These are phyloP conservation scores for Xylona heveae DNA, from an alignment of 495 filamentous ascomycete species.

Conservation along the genomic window DNA sequence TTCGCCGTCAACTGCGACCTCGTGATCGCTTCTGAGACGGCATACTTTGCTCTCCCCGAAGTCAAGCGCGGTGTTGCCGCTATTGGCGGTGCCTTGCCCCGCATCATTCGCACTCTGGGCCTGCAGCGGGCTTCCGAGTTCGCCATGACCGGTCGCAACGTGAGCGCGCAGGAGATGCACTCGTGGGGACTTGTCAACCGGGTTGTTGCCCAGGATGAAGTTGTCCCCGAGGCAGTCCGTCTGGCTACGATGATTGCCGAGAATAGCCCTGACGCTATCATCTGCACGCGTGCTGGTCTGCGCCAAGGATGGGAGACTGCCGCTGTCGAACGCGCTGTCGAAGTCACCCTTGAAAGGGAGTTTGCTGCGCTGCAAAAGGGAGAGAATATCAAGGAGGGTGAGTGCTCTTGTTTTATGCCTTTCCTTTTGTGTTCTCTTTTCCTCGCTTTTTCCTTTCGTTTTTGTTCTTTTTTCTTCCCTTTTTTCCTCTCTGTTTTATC, in stretches of 20 bases:
- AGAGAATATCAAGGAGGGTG: constrained; percentile 63
- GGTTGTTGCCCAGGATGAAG: constrained; percentile 28
- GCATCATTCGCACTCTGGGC: constrained; percentile 46
- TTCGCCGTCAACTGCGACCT: constrained; percentile 52
- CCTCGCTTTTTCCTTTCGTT: no score
- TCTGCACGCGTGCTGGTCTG: constrained; percentile 42
- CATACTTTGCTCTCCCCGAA: constrained; percentile 44
- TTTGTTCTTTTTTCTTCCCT: no score
- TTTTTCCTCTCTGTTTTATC: no score
- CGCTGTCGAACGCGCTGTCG: no score
- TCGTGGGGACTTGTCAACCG: constrained; percentile 53
- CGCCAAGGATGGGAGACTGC: constrained; percentile 47
- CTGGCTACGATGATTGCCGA: constrained; percentile 26
- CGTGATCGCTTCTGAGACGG: constrained; percentile 31
- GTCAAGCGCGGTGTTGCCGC: constrained; percentile 48
- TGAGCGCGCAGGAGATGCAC: constrained; percentile 34
- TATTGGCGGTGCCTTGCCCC: constrained; percentile 47
- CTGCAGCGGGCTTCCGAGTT: constrained; percentile 50
- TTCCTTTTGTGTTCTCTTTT: no score
- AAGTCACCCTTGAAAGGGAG: constrained; percentile 33
- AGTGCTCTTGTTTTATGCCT: constrained; percentile 63
- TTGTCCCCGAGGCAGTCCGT: constrained; percentile 25
- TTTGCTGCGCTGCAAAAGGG: constrained; percentile 41
- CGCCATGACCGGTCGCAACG: constrained; percentile 36
- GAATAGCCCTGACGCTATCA: constrained; percentile 52